Evolutionary conservation across 23 red algal genomes (phyloP).

Genomic region (Pyropia yezoensis): DNA sequence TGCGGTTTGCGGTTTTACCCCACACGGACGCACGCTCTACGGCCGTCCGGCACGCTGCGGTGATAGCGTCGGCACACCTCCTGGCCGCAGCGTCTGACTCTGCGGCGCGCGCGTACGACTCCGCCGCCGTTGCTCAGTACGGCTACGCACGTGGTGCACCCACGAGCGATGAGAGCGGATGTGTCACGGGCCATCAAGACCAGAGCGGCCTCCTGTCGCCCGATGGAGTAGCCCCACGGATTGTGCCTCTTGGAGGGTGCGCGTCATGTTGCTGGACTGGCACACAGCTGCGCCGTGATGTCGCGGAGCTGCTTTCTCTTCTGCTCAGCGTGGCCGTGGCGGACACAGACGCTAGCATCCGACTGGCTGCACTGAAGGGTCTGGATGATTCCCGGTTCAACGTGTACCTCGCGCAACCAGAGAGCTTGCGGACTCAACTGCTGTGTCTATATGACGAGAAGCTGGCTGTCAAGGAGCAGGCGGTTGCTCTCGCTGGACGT

Average conservation of each 20-base stretch:
- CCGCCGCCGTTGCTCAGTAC: too few species aligned
- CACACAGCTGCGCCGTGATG: slow-evolving; percentile 20
- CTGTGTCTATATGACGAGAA: slow-evolving; percentile 78
- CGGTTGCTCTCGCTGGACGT: slow-evolving; percentile 49
- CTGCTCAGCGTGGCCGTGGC: slow-evolving; percentile 60
- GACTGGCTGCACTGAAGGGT: slow-evolving; percentile 50
- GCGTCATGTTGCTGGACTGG: slow-evolving; percentile 1
- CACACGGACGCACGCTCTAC: too few species aligned
- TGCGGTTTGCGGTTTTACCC: too few species aligned
- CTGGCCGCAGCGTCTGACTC: too few species aligned
- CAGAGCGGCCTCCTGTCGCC: slow-evolving; percentile 21
- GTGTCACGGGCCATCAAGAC: slow-evolving; percentile 13
- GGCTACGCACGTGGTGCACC: neutral
- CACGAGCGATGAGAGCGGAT: slow-evolving; percentile 20
- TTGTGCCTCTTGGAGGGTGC: slow-evolving; percentile 2
- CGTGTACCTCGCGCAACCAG: slow-evolving; percentile 70
- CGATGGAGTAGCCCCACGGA: neutral
- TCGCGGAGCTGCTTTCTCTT: slow-evolving; percentile 31
- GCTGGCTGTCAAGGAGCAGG: slow-evolving; percentile 37
- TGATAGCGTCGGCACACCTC: too few species aligned
- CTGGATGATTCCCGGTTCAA: slow-evolving; percentile 21
- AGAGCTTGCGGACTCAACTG: slow-evolving; percentile 46
- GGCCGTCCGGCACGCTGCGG: too few species aligned
- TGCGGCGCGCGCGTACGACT: too few species aligned
- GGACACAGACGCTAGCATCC: slow-evolving; percentile 54